Evolutionary conservation across 345 rosid genomes (phyloP).

Genomic region (Gossypium stocksii): DNA sequence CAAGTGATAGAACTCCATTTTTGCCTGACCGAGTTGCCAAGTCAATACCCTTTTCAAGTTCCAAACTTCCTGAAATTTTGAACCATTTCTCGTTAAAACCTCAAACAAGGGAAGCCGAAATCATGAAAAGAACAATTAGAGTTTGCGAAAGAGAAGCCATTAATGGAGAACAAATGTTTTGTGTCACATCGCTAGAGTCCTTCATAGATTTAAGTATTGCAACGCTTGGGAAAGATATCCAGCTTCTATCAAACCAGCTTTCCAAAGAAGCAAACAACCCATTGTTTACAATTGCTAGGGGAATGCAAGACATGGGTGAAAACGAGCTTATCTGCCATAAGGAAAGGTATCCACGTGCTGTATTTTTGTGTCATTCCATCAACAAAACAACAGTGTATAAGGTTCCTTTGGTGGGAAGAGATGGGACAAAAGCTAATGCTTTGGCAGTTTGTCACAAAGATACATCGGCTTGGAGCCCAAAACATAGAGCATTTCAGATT

Average conservation of each 20-base stretch:
- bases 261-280: background rate
- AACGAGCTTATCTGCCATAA: background rate
- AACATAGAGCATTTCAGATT: background rate
- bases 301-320: background rate
- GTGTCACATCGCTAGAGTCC: background rate
- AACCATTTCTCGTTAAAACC: background rate
- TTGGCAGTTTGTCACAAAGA: constrained; percentile 3
- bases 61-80: background rate
- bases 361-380: background rate
- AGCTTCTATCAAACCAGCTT: background rate
- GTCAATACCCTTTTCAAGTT: background rate
- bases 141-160: background rate
- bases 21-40: background rate
- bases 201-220: background rate
- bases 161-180: background rate
- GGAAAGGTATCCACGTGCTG: background rate
- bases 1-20: background rate
- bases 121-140: background rate
- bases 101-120: background rate
- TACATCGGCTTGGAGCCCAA: constrained; percentile 8
- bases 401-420: background rate
- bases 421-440: background rate
- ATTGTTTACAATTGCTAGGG: background rate
- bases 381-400: background rate
- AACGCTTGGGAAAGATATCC: background rate